Evolutionary conservation across 805 yeast genomes (phyloP), one percentile per base, ranked within the genome.

Genomic region (Teunomyces panamensis): DNA sequence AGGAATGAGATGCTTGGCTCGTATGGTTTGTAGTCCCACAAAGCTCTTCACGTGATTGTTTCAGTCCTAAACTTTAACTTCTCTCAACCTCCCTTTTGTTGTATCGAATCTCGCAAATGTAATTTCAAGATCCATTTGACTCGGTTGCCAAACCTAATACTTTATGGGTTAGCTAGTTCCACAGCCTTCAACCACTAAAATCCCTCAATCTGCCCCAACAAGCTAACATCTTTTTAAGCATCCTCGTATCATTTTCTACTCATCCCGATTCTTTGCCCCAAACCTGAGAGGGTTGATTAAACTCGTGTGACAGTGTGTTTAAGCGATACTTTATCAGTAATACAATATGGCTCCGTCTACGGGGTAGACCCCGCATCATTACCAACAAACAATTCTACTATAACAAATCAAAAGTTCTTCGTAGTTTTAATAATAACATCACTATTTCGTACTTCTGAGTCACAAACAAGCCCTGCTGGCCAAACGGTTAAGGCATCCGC

Each of bases 401-500:
- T 4, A 17, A 17, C 17, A 17, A 17, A 17, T 17, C 17, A 17
- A 17, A 4, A 17, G 17, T 17, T 17, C 4, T 17, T 17, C 24
- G 3, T 6, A 20, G 24, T 4, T 20, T 5, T 16, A 30, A 30
- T 30, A 30, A 30, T 30, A 30, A 30, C 6, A 6, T 3, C 3
- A 16, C 14, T 5, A 32, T 32, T 8, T 17, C 2, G 14, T 13
- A 17, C 9, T 29, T 30, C 1, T 30, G 26, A 13, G 13, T 29
- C 35, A 48, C 44, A 44, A 45, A 41, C 34, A 47, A 26, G 75
- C 77, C 73, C 75, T 68, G 73, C 76, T 73, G 77, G 77, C 77
- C 76, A 70, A 73, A 73, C 74, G 77, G 77, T 72, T 73, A 73
- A 72, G 76, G 77, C 77, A 72, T 71, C 77, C 75, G 76, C 65